Evolutionary conservation across 176 grass and related monocot genomes (phyloP).

Genomic region (Eremochloa ophiuroides): DNA sequence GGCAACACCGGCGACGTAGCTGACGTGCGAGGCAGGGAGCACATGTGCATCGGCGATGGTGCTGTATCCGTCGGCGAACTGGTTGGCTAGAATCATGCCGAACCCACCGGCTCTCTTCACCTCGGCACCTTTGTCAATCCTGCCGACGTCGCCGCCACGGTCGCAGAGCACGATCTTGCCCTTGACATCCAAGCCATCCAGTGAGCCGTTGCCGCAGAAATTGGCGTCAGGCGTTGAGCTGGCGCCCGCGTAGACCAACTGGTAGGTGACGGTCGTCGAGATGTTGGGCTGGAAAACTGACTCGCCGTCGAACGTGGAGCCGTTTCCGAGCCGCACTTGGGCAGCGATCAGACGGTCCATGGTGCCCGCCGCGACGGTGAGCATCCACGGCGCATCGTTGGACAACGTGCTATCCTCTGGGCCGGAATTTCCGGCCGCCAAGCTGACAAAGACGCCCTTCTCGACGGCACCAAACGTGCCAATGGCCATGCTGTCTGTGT

Average conservation of each 20-base stretch:
- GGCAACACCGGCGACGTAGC: neutral
- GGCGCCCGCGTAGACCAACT: conserved; percentile 30
- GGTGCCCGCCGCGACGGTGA: conserved; percentile 8
- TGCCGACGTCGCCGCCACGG: no score
- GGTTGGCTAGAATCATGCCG: no score
- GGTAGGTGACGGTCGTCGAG: neutral
- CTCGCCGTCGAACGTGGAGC: conserved; percentile 43
- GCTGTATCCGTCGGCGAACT: no score
- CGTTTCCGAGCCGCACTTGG: conserved; percentile 33
- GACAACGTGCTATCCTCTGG: conserved; percentile 33
- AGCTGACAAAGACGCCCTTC: conserved; percentile 48
- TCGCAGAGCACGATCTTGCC: conserved; percentile 66
- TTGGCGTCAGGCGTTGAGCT: neutral
- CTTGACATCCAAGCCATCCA: conserved; percentile 35
- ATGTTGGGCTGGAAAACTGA: conserved; percentile 32
- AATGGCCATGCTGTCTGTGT: conserved; percentile 44
- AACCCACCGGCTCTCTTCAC: no score
- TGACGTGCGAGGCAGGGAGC: conserved; percentile 46
- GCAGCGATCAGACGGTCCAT: conserved; percentile 47
- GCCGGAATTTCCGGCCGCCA: conserved; percentile 35
- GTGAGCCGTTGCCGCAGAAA: conserved; percentile 16
- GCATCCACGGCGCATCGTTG: conserved; percentile 7
- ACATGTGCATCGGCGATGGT: no score
- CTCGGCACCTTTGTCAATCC: no score
- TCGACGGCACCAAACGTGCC: conserved; percentile 45